A percentile compares a stretch with the other conserved stretches of the same genome.
phyloP scores from a whole-genome alignment of 306 rosid species.

The Pterocarpus macrocarpus region DNA sequence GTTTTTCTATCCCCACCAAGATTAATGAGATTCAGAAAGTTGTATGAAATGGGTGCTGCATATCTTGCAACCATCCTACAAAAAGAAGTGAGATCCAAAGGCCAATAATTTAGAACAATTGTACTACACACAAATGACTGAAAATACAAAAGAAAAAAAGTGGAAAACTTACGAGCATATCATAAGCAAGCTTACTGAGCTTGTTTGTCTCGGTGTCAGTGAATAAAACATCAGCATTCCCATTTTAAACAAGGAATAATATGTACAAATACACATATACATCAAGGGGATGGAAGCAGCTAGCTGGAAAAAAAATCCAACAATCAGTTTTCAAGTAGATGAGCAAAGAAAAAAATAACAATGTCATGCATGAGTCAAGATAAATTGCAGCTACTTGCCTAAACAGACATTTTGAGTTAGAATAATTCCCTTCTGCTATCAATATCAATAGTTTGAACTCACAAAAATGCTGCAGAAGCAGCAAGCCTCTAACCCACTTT shows the following conservation, averaged over 20 bases:
- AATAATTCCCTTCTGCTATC: not conserved
- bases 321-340: constrained; percentile 29
- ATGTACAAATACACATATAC: constrained; percentile 97
- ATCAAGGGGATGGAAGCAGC: constrained; percentile 91
- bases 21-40: constrained; percentile 93
- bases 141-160: not conserved
- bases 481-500: not conserved
- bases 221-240: constrained; percentile 94
- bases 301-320: constrained; percentile 59
- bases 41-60: constrained; percentile 95
- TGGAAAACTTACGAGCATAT: constrained; percentile 87
- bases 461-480: not conserved
- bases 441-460: not conserved
- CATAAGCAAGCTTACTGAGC: constrained; percentile 96
- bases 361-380: constrained; percentile 15
- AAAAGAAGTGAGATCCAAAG: constrained; percentile 35
- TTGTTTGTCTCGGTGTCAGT: constrained; percentile 92
- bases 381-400: not conserved
- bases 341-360: not conserved
- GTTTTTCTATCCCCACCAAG: constrained; percentile 63
- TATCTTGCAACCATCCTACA: constrained; percentile 95
- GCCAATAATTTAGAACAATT: constrained; percentile 25
- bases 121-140: not conserved
- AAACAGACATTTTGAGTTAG: not conserved
- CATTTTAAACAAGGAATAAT: constrained; percentile 91